phyloP scores from a whole-genome alignment of 495 filamentous ascomycete species.

The Glutinoglossum americanum region DNA sequence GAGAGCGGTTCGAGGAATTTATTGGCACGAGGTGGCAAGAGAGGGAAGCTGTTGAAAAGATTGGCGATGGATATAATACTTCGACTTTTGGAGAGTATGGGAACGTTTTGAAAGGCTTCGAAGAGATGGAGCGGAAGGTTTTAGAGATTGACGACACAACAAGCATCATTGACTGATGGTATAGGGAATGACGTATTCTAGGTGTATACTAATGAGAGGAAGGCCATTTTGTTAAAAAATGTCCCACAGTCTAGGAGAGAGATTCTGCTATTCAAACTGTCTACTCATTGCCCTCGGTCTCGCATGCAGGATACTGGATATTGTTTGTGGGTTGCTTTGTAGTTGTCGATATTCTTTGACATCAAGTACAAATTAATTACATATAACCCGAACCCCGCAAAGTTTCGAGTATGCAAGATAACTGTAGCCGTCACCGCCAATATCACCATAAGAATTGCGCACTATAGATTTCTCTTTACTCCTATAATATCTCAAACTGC shows the following conservation, averaged over 20 bases:
- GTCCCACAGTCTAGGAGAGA: no score
- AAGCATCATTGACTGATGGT: no score
- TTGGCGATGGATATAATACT: conserved; percentile 59
- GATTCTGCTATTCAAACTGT: no score
- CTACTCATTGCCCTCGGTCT: no score
- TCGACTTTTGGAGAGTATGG: conserved; percentile 52
- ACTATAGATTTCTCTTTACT: background rate
- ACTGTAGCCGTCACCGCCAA: background rate
- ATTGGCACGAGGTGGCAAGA: conserved; percentile 70
- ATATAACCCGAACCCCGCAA: background rate
- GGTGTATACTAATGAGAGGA: no score
- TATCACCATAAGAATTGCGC: background rate
- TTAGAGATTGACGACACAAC: no score
- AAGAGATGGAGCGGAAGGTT: conserved; percentile 50
- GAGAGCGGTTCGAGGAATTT: conserved; percentile 71
- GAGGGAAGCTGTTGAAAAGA: conserved; percentile 56
- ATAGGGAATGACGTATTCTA: no score
- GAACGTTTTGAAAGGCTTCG: conserved; percentile 52
- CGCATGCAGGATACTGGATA: no score
- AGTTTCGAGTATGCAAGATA: background rate
- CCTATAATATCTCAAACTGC: background rate
- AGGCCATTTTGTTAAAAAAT: no score
- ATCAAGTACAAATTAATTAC: no score
- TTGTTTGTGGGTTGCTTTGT: no score
- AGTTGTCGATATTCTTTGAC: no score